Base-by-base conservation (phyloP, 306 rosid genomes). In the Aeschynomene evenia region DNA sequence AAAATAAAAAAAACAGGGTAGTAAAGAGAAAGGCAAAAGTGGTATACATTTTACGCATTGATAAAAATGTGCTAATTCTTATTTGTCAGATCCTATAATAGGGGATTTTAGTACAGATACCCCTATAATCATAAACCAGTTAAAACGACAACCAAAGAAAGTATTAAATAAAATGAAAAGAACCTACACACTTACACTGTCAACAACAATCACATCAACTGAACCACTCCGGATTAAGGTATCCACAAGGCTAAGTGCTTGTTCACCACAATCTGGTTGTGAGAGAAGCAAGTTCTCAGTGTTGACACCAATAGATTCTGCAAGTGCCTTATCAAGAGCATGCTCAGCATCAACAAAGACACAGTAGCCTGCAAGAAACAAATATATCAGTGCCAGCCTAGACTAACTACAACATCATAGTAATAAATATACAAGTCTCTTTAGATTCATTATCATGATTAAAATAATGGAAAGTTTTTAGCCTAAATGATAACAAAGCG, bases 201-300 rank as follows among this genome's bases (percentile, higher is more conserved):
- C 97, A 71, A 93, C 91, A 80, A 93, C 98, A 82, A 94, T 78
- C 48, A 93, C 98, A 76, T 93, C 98, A 75, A 90, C 86, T 40
- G 98, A 90, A 73, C 98, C 91, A 82, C 98, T 90, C 20, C 97
- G 88, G 53, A 90, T 82, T 62, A 90, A 79, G 62, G 91, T 93
- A 70, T 93, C 97, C 33, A 88, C 98, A 26, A 93, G 96, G 67
- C 97, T 88, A 36, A 88, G 96, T 24, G 98, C 98, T 67, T 88
- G 94, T 80, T 90, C 96, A n/a, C 95, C 97, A 77, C 90, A 90
- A 68, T 93, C 97, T 48, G 96, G 98, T 82, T 90, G 97, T 2
- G 98, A 93, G 28, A 93, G 88, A 72, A 93, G 96, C 60, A 93
- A 80, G 72, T 86, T 85, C 65, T 78, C 54, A 3, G 91, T 85